Evolutionary conservation across 2,329 filamentous ascomycete genomes (phyloP), one percentile per base, ranked within the genome.

Genomic region (Nothophoma quercina): DNA sequence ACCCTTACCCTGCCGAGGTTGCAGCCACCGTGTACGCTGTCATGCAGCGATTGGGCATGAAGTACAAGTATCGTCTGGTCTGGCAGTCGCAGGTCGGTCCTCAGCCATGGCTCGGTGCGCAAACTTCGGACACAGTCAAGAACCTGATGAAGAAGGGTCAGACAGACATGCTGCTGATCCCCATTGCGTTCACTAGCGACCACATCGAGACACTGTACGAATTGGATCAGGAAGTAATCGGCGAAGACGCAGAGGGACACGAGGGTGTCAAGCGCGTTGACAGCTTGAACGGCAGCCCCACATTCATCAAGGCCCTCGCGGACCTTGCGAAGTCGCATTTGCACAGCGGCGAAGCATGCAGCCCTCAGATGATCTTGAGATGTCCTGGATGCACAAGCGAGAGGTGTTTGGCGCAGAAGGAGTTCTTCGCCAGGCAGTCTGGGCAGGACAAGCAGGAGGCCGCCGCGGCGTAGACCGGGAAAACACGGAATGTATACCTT

Each of bases 31-130:
- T 98, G 7, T 88, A 96, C 70, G 93, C 93, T 2, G 93, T 99
- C n/a, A 97, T 97, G 89, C 85, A 96, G 72, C 84, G 91, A 40
- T 82, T 99, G 12, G 88, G 88, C 25, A 92, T 95, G 76, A 88
- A 86, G 56, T 95, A 99, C 77, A 91, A 90, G 5, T 98, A 97
- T 77, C 88, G 95, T 47, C 82, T 99, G 15, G 95, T 93, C 69
- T 99, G 95, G 95, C 95, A 99, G 75, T 97, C 93, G 5, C 95
- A 99, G 77, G 95, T 99, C 58, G 95, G 96, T 7, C 95, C 96
- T 0, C 91, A 88, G 22, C 90, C 95, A 16, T 99, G 95, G 95
- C 82, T 99, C 7, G 95, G 95, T 18, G 93, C 95, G 9, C 95
- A 99, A 75, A 99, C 95, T 0, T 87, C 88, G 55, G 86, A 88